phyloP scores from a whole-genome alignment of 768 basidiomycete species.

The Lentinula detonsa region DNA sequence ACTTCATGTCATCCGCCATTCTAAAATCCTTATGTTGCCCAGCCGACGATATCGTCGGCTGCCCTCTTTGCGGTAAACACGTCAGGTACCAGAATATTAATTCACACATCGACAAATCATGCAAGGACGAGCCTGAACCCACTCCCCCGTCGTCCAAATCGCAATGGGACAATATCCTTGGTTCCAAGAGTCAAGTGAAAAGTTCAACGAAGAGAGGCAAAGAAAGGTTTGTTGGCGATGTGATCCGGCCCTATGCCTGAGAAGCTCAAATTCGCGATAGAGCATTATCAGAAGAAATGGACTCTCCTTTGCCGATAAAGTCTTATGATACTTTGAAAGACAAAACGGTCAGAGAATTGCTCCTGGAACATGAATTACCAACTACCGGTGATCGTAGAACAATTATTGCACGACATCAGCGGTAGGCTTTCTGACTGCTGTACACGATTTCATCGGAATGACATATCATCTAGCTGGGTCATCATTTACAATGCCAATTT shows the following conservation, averaged over 20 bases:
- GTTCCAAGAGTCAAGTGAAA: constrained; percentile 29
- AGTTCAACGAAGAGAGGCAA: constrained; percentile 35
- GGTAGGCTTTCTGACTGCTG: constrained; percentile 26
- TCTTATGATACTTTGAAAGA: constrained; percentile 63
- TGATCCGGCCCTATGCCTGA: neutral
- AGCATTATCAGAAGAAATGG: constrained; percentile 25
- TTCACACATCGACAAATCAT: constrained; percentile 60
- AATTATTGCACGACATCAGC: constrained; percentile 53
- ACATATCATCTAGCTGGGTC: constrained; percentile 47
- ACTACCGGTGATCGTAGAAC: constrained; percentile 43
- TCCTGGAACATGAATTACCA: constrained; percentile 44
- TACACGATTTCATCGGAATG: neutral
- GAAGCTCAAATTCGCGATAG: constrained; percentile 13
- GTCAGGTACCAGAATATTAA: constrained; percentile 50
- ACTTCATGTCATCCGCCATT: neutral
- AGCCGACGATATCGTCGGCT: constrained; percentile 41
- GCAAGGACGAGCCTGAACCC: constrained; percentile 25
- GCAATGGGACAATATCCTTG: constrained; percentile 18
- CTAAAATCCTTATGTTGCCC: neutral
- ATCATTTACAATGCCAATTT: constrained; percentile 68
- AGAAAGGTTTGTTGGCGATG: constrained; percentile 20
- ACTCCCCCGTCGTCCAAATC: constrained; percentile 14
- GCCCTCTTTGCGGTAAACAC: constrained; percentile 53
- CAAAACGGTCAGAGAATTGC: constrained; percentile 49
- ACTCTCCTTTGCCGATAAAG: constrained; percentile 51